Evolutionary conservation across 2,329 filamentous ascomycete genomes (phyloP), one percentile per base, ranked within the genome.

Genomic region (Cordyceps militaris): DNA sequence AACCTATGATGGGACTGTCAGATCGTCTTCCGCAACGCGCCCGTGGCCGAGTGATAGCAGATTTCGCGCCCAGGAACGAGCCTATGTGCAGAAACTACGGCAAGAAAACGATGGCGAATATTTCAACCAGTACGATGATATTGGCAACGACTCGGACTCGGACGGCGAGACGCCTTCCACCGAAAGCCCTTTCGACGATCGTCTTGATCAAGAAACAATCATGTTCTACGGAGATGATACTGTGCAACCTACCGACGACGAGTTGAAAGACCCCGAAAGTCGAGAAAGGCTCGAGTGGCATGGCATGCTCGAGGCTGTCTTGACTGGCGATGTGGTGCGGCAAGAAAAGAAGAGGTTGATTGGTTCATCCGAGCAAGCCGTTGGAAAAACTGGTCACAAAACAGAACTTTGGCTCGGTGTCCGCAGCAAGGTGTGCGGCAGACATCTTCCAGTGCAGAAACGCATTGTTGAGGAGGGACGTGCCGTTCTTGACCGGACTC

Each of bases 291-390:
- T 99, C 24, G 94, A 99, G 73, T 99, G 94, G 94, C 92, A 99
- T 73, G 91, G 91, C 3, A 99, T 99, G 94, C 76, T 99, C 58
- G 90, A 93, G 60, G 95, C 93, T 14, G 94, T 99, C 4, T 76
- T 99, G 63, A 97, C 92, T 1, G 94, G 94, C 63, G 94, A 99
- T 70, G 94, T 99, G 9, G 93, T 99, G 59, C 90, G 91, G 66
- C 94, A 99, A 72, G 94, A 99, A 75, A 99, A 99, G 79, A 96
- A 96, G 72, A 85, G 94, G 46, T 73, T 99, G 66, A 94, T 95
- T 63, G 92, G 91, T 47, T 87, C 89, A 4, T 78, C 79, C 13
- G 84, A 86, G 55, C 78, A 80, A 63, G 75, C 80, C 60, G 69
- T 75, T 9, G 80, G 78, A 57, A 82, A 82, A 62, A 78, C 82